Evolutionary conservation across 768 basidiomycete species (phyloP), one percentile per base, ranked within the genome.

Genomic region (Leccinellum rugosiceps): DNA sequence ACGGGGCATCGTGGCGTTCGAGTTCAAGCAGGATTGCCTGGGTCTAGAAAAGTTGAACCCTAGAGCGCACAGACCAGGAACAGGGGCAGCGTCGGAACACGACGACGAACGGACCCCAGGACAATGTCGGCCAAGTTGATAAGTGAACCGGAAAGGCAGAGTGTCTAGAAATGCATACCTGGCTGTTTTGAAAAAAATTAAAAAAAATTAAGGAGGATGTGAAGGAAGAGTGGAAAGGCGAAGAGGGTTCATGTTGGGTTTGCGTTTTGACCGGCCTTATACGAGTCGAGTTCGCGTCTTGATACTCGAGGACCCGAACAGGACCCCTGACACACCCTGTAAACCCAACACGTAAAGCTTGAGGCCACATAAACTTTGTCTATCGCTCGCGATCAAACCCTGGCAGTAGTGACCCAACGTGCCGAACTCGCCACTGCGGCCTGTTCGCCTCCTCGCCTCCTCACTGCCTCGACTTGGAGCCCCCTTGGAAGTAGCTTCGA

Each of bases 251-350:
- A 80, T 80, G 75, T 77, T 78, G 71, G 38, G 73, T 74, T 77
- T 70, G 75, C 73, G 72, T 75, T 38, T 38, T 76, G 73, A 62
- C 74, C 82, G 80, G 77, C 80, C 82, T 84, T 83, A 83, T 83
- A 83, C 75, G 68, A 77, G 67, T 63, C 53, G 55, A 68, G 58
- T 67, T 56, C 61, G 48, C 58, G 63, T 67, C 64, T 38, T 63
- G 67, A 63, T 41, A 41, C 46, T 60, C 57, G 55, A 65, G 65
- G 62, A 61, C 68, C 61, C 53, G 6, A 31, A 28, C 11, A 30
- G 57, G 70, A 74, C 71, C 71, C 72, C 72, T 26, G 63, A 65
- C 67, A 69, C 68, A 50, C 61, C 61, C 28, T 46, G 47, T 52
- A 35, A 58, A 51, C 41, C 38, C 46, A 31, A 26, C 15, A 66